These are phyloP conservation scores for Boletus coccyginus DNA, from an alignment of 768 basidiomycete species.

Conservation along the genomic window DNA sequence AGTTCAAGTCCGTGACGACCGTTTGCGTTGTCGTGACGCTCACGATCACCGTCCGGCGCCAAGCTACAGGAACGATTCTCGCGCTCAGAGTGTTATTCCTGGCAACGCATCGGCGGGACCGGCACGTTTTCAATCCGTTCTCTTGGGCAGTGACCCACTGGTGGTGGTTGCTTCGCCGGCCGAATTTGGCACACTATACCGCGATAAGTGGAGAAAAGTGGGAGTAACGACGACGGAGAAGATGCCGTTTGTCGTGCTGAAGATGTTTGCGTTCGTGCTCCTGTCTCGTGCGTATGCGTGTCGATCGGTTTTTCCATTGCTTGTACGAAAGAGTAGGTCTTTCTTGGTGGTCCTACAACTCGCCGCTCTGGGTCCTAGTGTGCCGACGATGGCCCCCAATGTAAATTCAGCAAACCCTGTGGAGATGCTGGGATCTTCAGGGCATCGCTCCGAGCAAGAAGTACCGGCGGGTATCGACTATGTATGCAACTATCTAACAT, in stretches of 20 bases:
- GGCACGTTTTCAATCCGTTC: too few relatives aligned
- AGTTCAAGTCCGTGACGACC: too few relatives aligned
- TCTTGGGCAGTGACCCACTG: too few relatives aligned
- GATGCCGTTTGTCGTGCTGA: not conserved
- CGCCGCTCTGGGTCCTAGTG: not conserved
- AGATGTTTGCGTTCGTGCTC: not conserved
- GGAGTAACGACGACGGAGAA: not conserved
- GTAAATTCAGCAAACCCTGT: not conserved
- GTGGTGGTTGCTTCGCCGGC: too few relatives aligned
- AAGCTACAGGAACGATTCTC: too few relatives aligned
- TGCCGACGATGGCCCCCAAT: not conserved
- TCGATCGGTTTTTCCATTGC: constrained; percentile 5
- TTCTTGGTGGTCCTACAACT: not conserved
- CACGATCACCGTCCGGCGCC: too few relatives aligned
- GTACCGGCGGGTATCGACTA: constrained; percentile 1
- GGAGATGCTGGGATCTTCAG: not conserved
- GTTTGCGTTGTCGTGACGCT: too few relatives aligned
- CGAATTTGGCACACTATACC: too few relatives aligned
- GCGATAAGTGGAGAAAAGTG: too few relatives aligned
- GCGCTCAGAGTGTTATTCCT: too few relatives aligned
- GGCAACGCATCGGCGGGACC: too few relatives aligned
- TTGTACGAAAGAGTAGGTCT: constrained; percentile 3
- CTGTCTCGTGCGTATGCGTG: constrained; percentile 5
- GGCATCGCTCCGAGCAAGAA: not conserved
- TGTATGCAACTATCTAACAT: constrained; percentile 14